Percentiles rank a stretch among this genome's conserved stretches.
phyloP scores from a whole-genome alignment of 129 eudicot genomes.

The Cynara cardunculus region DNA sequence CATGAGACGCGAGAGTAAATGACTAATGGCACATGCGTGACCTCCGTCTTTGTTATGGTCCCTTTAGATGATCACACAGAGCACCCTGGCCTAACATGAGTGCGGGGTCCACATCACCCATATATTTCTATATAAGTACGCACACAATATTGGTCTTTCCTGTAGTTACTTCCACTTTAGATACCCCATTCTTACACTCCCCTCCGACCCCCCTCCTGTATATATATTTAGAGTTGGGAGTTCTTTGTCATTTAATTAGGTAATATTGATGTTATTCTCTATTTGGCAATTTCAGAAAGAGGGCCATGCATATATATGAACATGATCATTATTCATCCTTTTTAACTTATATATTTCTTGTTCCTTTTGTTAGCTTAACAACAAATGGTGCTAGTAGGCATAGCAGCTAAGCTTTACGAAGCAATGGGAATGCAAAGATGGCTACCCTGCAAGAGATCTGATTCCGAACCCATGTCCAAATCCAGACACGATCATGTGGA shows the following conservation, averaged over 20 bases:
- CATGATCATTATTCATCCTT: not conserved
- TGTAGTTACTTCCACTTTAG: not conserved
- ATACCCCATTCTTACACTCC: not conserved
- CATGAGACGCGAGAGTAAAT: no score
- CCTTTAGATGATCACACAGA: not conserved
- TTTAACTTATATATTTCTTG: not conserved
- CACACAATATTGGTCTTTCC: not conserved
- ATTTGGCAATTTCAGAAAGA: not conserved
- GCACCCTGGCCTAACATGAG: slow-evolving; percentile 10
- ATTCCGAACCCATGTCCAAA: slow-evolving; percentile 18
- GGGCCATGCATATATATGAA: no score
- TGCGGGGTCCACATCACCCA: not conserved
- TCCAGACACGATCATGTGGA: slow-evolving; percentile 15
- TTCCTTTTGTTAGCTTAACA: not conserved
- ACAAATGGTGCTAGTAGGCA: slow-evolving; percentile 41
- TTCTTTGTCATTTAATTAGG: not conserved
- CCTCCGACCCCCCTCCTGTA: not conserved
- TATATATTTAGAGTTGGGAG: not conserved
- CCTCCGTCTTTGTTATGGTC: not conserved
- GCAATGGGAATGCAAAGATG: slow-evolving; percentile 41
- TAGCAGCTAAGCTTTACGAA: slow-evolving; percentile 31
- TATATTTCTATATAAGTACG: not conserved
- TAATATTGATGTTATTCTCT: not conserved
- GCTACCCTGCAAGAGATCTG: slow-evolving; percentile 18
- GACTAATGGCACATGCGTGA: not conserved